Conservation (phyloP, 345 rosid genomes). For the Pseudoturritis turrita region DNA sequence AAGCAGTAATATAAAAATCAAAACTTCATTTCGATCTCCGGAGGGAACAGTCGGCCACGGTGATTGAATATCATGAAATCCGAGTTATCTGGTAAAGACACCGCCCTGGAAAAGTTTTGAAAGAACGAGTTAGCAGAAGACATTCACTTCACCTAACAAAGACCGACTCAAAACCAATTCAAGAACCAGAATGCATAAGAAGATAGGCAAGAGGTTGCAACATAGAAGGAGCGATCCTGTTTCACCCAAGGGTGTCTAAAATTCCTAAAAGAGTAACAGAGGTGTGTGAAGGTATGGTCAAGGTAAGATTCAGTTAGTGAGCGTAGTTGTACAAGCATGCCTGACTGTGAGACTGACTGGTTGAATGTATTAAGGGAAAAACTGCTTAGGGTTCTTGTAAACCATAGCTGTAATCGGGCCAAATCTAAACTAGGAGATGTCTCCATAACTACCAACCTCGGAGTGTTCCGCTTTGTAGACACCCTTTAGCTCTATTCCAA, state of each 20-base stretch:
- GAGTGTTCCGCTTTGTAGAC: too few species aligned
- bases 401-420: not conserved
- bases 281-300: not conserved
- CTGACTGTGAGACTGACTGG: not conserved
- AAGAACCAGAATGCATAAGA: not conserved
- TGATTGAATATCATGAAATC: constrained; percentile 94
- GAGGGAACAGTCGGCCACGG: constrained; percentile 52
- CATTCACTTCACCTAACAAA: constrained; percentile 14
- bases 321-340: not conserved
- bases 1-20: constrained; percentile 16
- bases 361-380: not conserved
- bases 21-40: constrained; percentile 46
- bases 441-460: too few species aligned
- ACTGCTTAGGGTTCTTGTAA: not conserved
- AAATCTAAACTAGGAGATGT: not conserved
- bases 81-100: constrained; percentile 69
- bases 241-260: not conserved
- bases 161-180: not conserved
- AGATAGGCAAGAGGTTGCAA: not conserved
- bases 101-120: constrained; percentile 48
- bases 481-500: not conserved
- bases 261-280: not conserved
- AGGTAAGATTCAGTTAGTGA: not conserved
- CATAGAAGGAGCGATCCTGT: not conserved
- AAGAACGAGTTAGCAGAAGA: not conserved